Conservation (phyloP, 345 rosid genomes). For the Durio zibethinus region DNA sequence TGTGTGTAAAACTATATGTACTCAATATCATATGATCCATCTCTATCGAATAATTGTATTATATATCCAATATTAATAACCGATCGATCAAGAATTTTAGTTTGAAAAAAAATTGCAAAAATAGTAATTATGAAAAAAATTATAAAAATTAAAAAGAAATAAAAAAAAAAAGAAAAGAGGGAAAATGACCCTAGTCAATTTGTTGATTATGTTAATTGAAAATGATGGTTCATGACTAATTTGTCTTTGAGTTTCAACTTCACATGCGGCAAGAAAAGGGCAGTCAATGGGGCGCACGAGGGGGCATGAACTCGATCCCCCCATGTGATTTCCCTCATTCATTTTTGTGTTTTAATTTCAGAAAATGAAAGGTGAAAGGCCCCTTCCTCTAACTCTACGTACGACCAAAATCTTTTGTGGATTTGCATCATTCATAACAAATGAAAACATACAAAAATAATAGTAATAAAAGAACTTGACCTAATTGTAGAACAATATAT, state of each 20-base stretch:
- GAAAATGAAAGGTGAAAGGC: constrained; percentile 18
- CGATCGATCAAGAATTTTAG: too few relatives aligned
- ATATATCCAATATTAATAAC: too few relatives aligned
- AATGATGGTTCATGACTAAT: background rate
- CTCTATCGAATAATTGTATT: too few relatives aligned
- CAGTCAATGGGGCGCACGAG: background rate
- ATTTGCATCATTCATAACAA: background rate
- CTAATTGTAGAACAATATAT: constrained; percentile 10
- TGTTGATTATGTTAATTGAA: background rate
- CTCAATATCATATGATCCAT: too few relatives aligned
- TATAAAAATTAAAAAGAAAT: background rate
- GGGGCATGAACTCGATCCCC: background rate
- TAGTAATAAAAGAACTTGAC: constrained; percentile 15
- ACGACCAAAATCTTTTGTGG: constrained; percentile 17
- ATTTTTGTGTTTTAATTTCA: background rate
- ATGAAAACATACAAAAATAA: background rate
- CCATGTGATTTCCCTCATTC: background rate
- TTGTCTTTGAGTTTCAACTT: background rate
- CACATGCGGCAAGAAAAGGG: background rate
- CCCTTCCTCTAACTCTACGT: constrained; percentile 20
- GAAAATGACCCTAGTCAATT: background rate
- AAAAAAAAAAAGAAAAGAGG: background rate
- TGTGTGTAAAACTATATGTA: too few relatives aligned
- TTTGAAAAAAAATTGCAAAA: background rate
- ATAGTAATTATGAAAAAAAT: too few relatives aligned